Base-by-base conservation (phyloP, 1,284 basidiomycete genomes). In the Cryptococcus wingfieldii region DNA sequence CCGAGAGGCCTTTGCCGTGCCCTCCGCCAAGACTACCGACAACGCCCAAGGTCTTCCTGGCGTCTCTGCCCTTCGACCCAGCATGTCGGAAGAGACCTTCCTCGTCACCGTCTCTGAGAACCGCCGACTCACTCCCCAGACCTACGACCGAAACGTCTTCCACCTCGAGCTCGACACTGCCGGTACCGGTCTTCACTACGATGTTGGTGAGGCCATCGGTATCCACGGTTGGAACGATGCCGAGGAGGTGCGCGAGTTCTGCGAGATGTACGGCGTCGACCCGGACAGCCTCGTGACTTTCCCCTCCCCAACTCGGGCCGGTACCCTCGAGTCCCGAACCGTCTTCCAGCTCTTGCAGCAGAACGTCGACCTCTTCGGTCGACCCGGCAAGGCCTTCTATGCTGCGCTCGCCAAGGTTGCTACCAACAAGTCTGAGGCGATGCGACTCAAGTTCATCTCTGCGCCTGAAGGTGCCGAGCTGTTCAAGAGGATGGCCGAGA, bases 91-190 rank as follows among this genome's bases (percentile, higher is more conserved):
- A 63, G 86, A 89, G 71, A 98, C 92, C 37, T 98, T 84, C 83
- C 85, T 98, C 60, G 86, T 98, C 59, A 93, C 88, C 18, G 94
- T 94, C 71, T 85, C 87, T 7, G 94, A 97, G 77, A 98, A 98
- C 80, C 86, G 87, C 51, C 89, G 95, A 37, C 84, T 98, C 53
- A 98, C 95, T 0, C 96, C 96, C 38, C 77, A 84, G 65, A 90
- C 95, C 63, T 98, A 98, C 78, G 90, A 98, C 78, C 89, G 96
- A 63, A 98, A 98, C 77, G 92, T 98, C 56, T 98, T 98, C 83
- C 95, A 98, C 79, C 84, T 98, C 73, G 95, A 98, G 80, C 92
- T 98, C 74, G 86, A 93, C 76, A 93, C 91, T 10, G 79, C 83
- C 49, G 90, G 90, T 44, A 98, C 96, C 16, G 93, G 91, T 9